Evolutionary conservation across 2,329 filamentous ascomycete species (phyloP), one percentile per base, ranked within the genome.

Genomic region (Fusarium torulosum): DNA sequence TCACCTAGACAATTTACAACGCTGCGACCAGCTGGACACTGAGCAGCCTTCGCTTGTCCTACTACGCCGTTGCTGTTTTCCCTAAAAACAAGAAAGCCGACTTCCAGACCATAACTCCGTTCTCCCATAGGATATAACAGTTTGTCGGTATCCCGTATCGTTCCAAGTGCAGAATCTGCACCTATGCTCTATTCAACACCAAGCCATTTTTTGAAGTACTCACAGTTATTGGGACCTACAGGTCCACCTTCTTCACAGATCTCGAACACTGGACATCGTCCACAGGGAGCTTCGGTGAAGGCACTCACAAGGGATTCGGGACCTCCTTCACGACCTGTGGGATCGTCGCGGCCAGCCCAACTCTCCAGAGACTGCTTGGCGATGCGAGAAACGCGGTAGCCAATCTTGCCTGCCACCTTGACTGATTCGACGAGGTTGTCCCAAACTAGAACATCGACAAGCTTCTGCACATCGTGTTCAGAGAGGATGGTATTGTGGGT

Each of bases 151-250:
- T 19, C 33, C 50, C 44, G 44, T 21, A 40, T 53, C 35, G 31
- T 46, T 38, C 33, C 31, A 27, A 29, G 33, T 64, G 60, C 59
- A 63, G 43, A 59, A 38, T 33, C 21, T 60, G 47, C 47, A 53
- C 45, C 42, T 20, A 10, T 46, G 27, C 55, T 49, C 77, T 71
- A 78, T 47, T 84, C 80, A 67, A 81, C 73, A 1, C 82, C 85
- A 44, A 97, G 79, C 96, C 96, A 99, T 52, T 90, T 87, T 66
- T 91, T 87, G 75, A 97, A 97, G 76, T 99, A 99, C 53, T 93
- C 91, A 79, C 96, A 99, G 50, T 91, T 97, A 68, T 89, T 91
- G 0, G 95, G 93, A 73, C 91, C 96, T 21, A 99, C 93, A 0
- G 94, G 93, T 0, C 95, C 95, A 8, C 93, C 94, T 63, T 97